Base-by-base conservation (phyloP, 768 basidiomycete genomes). In the Amyloporia xantha region DNA sequence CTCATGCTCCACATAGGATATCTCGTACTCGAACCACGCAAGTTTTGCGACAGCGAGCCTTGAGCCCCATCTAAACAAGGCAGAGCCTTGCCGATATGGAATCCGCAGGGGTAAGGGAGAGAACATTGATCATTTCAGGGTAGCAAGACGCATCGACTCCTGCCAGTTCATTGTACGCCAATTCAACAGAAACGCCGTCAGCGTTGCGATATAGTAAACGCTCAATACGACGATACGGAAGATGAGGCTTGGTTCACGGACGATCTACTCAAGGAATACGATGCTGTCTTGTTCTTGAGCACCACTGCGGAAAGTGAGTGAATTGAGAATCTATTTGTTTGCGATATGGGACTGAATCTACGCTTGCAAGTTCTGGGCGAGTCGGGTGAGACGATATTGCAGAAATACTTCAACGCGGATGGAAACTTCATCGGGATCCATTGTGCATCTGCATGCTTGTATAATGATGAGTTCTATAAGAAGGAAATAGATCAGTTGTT, bases 401-500 rank as follows among this genome's bases (percentile, higher is more conserved):
- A 70, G 50, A 63, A 54, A 9, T 77, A 69, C 53, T 62, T 77
- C 28, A 62, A 74, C 54, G 59, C 63, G 1, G 75, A 75, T 20
- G 75, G 75, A 1, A 72, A 69, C 45, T 74, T 74, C 49, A 63
- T 72, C 19, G 74, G 65, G 6, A 66, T 76, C 1, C 77, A 79
- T 48, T 60, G 72, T 7, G 73, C 72, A 5, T 71, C 70, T 9
- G 74, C 71, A 19, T 70, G 69, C 39, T 56, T 74, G 21, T 62
- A 65, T 52, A 67, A 70, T 47, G 67, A 67, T 25, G 62, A 65
- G 0, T 74, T 69, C 58, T 75, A 68, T 48, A 58, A 62, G n/a
- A 57, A 64, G 28, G 71, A 72, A 48, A 56, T 75, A 11, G 65
- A 73, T 71, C 39, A 49, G 62, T 52, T 21, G 33, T 20, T 24